Conservation (phyloP, 2,329 filamentous ascomycete species). For the Aspergillus hortae region DNA sequence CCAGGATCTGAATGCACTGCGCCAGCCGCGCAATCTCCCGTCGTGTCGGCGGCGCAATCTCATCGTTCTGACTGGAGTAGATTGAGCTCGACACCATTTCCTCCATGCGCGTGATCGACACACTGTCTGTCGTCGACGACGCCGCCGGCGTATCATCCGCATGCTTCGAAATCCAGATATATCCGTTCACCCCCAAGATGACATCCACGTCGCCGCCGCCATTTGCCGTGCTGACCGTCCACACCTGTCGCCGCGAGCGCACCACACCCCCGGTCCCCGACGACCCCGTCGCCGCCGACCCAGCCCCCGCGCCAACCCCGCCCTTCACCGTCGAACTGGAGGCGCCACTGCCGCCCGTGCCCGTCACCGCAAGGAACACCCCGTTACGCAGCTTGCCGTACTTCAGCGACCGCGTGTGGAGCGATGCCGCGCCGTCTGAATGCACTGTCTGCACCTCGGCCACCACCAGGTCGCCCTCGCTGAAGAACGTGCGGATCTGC, state of each 20-base stretch:
- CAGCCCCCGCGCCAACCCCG: slow-evolving; percentile 37
- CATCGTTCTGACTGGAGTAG: slow-evolving; percentile 93
- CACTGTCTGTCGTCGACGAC: slow-evolving; percentile 49
- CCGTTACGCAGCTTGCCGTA: slow-evolving; percentile 97
- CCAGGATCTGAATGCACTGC: slow-evolving; percentile 76
- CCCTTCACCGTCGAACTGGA: slow-evolving; percentile 30
- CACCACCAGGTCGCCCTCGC: slow-evolving; percentile 87
- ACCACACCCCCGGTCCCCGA: slow-evolving; percentile 76
- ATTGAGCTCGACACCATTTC: slow-evolving; percentile 80
- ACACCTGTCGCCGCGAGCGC: slow-evolving; percentile 77
- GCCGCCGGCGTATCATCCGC: slow-evolving; percentile 51
- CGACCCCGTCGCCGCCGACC: slow-evolving; percentile 53
- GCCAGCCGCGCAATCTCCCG: slow-evolving; percentile 82
- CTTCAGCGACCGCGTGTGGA: slow-evolving; percentile 86
- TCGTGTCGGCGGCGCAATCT: slow-evolving; percentile 71
- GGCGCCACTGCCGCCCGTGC: slow-evolving; percentile 68
- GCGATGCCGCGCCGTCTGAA: slow-evolving; percentile 75
- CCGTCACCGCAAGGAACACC: slow-evolving; percentile 76
- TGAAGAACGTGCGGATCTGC: slow-evolving; percentile 96
- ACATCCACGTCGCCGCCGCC: slow-evolving; percentile 67
- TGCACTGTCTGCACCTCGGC: slow-evolving; percentile 92
- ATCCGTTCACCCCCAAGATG: slow-evolving; percentile 90
- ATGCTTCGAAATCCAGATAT: slow-evolving; percentile 92
- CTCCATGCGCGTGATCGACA: slow-evolving; percentile 77
- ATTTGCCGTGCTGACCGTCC: slow-evolving; percentile 60